Evolutionary conservation across 2,329 filamentous ascomycete genomes (phyloP).

Genomic region (Curvularia eragrostidis): DNA sequence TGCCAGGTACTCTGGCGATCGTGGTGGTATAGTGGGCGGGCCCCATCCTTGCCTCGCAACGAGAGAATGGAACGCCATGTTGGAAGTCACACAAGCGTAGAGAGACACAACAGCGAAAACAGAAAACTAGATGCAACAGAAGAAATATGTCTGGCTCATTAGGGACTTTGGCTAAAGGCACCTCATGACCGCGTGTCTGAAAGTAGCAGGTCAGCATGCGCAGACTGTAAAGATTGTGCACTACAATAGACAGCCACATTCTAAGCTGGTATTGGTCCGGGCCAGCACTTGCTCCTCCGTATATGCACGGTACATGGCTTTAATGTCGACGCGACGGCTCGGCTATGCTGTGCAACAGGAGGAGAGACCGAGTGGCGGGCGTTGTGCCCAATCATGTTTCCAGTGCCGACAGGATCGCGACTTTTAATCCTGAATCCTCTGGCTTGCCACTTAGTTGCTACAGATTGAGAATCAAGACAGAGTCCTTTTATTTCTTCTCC

Average conservation of each 20-base stretch:
- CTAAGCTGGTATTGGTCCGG: slow-evolving; percentile 7
- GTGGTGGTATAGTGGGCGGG: slow-evolving; percentile 15
- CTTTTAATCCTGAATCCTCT: slow-evolving; percentile 5
- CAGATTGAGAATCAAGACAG: slow-evolving; percentile 3
- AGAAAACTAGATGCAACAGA: neutral
- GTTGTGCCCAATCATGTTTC: slow-evolving; percentile 7
- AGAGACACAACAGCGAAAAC: neutral
- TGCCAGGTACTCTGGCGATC: slow-evolving; percentile 40
- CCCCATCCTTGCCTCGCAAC: slow-evolving; percentile 17
- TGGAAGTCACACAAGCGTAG: neutral
- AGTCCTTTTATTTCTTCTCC: neutral
- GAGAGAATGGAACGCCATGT: slow-evolving; percentile 16
- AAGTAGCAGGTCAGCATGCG: slow-evolving; percentile 11
- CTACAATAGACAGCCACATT: slow-evolving; percentile 7
- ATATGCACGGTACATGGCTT: slow-evolving; percentile 18
- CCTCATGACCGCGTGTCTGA: neutral
- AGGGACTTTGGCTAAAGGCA: slow-evolving; percentile 1
- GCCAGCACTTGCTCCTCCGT: slow-evolving; percentile 10
- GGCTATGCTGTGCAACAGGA: slow-evolving; percentile 7
- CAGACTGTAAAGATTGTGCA: slow-evolving; percentile 10
- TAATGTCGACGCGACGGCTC: slow-evolving; percentile 17
- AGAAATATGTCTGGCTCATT: slow-evolving; percentile 6
- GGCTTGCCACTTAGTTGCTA: slow-evolving; percentile 2
- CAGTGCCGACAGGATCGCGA: slow-evolving; percentile 1
- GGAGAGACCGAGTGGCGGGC: slow-evolving; percentile 12